Evolutionary conservation across 352 stramenopile genomes (phyloP).

Genomic region (Phytophthora constricta): DNA sequence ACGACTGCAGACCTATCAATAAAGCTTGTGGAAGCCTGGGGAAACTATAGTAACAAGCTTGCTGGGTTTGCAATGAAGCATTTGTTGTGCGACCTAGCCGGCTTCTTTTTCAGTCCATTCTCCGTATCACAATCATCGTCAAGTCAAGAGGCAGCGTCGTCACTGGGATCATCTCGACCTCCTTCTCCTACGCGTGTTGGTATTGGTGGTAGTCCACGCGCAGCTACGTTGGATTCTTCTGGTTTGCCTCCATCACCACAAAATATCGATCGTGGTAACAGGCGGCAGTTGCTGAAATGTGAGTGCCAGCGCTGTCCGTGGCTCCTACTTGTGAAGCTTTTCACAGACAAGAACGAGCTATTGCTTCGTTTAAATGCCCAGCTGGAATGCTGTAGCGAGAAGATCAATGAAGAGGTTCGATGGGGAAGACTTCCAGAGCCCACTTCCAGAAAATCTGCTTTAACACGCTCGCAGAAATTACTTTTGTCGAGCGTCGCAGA

Average conservation of each 20-base stretch:
- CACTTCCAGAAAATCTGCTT: constrained; percentile 58
- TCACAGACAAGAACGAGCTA: constrained; percentile 75
- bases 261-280: constrained; percentile 33
- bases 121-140: constrained; percentile 24
- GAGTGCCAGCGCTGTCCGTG: constrained; percentile 76
- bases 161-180: constrained; percentile 16
- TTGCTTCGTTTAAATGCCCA: constrained; percentile 73
- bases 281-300: constrained; percentile 68
- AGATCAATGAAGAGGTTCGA: constrained; percentile 75
- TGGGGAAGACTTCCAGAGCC: constrained; percentile 78
- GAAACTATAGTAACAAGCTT: constrained; percentile 60
- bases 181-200: constrained; percentile 32
- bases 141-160: constrained; percentile 15
- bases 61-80: constrained; percentile 57
- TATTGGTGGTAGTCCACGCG: constrained; percentile 27
- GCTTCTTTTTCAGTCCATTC: constrained; percentile 68
- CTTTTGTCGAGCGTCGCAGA: constrained; percentile 54
- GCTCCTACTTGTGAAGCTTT: constrained; percentile 74
- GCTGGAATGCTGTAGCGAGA: constrained; percentile 75
- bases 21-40: constrained; percentile 69
- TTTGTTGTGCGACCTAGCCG: constrained; percentile 67
- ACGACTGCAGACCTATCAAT: constrained; percentile 27
- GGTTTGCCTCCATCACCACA: constrained; percentile 33
- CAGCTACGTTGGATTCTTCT: constrained; percentile 20
- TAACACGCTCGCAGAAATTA: constrained; percentile 76